These are phyloP conservation scores for Pseudonitzschia pungens DNA, from an alignment of 108 stramenopile genomes.

Conservation along the genomic window DNA sequence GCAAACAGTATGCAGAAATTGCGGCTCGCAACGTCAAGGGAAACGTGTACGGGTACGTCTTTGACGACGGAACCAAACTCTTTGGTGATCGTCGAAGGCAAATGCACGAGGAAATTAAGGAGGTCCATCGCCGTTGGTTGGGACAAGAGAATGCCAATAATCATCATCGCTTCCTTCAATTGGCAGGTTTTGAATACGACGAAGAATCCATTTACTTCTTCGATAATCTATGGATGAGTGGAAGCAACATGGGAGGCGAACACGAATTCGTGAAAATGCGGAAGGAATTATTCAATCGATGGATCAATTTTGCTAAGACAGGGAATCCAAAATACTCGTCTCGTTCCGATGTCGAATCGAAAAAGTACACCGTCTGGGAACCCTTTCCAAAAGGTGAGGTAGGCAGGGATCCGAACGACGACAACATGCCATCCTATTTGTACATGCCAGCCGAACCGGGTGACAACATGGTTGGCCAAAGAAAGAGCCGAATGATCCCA, in stretches of 20 bases:
- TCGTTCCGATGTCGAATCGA: background rate
- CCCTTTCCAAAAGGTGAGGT: background rate
- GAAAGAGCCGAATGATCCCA: background rate
- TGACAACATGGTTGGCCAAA: background rate
- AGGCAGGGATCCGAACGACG: background rate
- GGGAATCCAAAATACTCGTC: background rate
- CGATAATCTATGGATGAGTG: background rate
- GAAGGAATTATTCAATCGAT: constrained; percentile 1
- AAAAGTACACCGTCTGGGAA: background rate
- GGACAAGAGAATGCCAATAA: background rate
- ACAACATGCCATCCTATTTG: background rate
- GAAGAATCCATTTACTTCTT: background rate
- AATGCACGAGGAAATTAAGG: background rate
- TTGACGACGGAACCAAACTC: constrained; percentile 1
- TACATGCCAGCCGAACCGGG: constrained; percentile 1
- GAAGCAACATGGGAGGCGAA: background rate
- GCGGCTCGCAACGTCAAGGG: constrained; percentile 4
- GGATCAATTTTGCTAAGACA: constrained; percentile 5
- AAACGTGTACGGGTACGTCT: constrained; percentile 1
- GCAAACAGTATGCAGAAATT: constrained; percentile 3
- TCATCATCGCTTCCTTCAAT: no score
- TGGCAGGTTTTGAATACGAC: background rate
- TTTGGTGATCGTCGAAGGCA: background rate
- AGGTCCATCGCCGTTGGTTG: background rate
- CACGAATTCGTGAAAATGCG: background rate